phyloP scores from a whole-genome alignment of 1,139 yeast genomes.

The Zygosaccharomyces pseudobailii region DNA sequence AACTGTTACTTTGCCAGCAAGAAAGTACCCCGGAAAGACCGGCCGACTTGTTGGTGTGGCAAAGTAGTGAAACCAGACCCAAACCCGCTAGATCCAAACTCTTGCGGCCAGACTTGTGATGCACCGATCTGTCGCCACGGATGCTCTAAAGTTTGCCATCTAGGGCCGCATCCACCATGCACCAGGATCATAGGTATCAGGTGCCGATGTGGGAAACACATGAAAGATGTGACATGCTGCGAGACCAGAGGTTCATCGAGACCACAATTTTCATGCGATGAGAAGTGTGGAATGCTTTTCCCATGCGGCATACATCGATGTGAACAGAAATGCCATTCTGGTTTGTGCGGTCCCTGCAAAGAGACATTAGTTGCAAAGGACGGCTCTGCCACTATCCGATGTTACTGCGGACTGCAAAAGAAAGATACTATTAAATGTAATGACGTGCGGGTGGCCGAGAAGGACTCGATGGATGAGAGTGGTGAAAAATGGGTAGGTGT shows the following conservation, averaged over 20 bases:
- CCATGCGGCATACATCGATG: slow-evolving; percentile 78
- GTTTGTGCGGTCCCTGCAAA: slow-evolving; percentile 73
- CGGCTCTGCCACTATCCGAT: slow-evolving; percentile 36
- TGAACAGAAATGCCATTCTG: slow-evolving; percentile 56
- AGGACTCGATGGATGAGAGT: slow-evolving; percentile 21
- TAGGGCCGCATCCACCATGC: slow-evolving; percentile 84
- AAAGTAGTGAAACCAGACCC: slow-evolving; percentile 61
- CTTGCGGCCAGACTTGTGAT: slow-evolving; percentile 82
- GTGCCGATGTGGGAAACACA: slow-evolving; percentile 71
- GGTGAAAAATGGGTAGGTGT: slow-evolving; percentile 55
- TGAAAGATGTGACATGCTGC: slow-evolving; percentile 66
- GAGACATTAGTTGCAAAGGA: slow-evolving; percentile 30
- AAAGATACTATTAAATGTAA: slow-evolving; percentile 44
- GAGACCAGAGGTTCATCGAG: slow-evolving; percentile 60
- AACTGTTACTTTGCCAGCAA: slow-evolving; percentile 60
- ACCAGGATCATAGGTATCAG: slow-evolving; percentile 67
- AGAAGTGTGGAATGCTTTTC: slow-evolving; percentile 50
- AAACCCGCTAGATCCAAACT: slow-evolving; percentile 66
- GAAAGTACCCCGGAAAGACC: slow-evolving; percentile 55
- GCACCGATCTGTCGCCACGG: slow-evolving; percentile 59
- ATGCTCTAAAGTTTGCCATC: slow-evolving; percentile 76
- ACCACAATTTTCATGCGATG: slow-evolving; percentile 47
- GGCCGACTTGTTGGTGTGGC: slow-evolving; percentile 80
- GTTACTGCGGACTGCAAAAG: slow-evolving; percentile 69
- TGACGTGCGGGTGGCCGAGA: slow-evolving; percentile 37